Evolutionary conservation across 306 rosid genomes (phyloP).

Genomic region (Alnus rubra): DNA sequence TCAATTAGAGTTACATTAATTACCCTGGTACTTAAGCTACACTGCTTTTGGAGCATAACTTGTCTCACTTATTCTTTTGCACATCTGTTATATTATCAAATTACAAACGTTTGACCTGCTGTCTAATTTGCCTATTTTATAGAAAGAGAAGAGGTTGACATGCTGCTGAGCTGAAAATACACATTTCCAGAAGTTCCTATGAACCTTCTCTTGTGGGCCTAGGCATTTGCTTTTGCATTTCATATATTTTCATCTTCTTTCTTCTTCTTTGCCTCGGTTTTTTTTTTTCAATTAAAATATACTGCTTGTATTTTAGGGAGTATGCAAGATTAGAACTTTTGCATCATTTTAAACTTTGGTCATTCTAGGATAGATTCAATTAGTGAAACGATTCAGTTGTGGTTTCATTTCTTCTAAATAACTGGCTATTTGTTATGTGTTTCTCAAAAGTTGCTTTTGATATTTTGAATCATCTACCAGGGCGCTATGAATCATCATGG

Average conservation of each 20-base stretch:
- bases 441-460: constrained; percentile 30
- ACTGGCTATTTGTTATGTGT: constrained; percentile 25
- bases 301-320: background rate
- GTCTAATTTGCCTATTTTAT: constrained; percentile 2
- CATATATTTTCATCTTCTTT: background rate
- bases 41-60: background rate
- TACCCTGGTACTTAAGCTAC: background rate
- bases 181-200: background rate
- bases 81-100: background rate
- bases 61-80: background rate
- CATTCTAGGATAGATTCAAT: constrained; percentile 3
- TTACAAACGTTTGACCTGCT: background rate
- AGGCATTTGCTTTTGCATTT: constrained; percentile 3
- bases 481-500: constrained; percentile 53
- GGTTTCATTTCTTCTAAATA: constrained; percentile 22
- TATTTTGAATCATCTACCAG: constrained; percentile 47
- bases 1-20: background rate
- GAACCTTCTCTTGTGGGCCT: background rate
- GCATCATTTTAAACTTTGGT: background rate
- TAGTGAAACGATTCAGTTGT: constrained; percentile 5
- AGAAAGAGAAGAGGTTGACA: background rate
- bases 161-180: background rate
- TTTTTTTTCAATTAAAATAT: background rate
- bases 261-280: background rate
- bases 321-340: background rate